Evolutionary conservation across 352 stramenopile species (phyloP).

Genomic region (Plasmopara muralis): DNA sequence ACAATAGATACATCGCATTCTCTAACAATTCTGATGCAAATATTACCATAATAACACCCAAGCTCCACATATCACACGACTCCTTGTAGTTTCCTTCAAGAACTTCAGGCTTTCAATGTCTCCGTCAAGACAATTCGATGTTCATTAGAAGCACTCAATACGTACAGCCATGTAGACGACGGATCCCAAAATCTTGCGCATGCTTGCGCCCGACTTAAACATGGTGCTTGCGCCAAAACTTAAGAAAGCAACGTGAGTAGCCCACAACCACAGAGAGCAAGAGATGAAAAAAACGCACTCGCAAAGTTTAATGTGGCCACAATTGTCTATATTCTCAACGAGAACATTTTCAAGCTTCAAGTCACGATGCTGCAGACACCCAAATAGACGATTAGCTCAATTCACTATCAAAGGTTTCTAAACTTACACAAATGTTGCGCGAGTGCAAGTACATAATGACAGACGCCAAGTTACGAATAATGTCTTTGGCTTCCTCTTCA

Average conservation of each 20-base stretch:
- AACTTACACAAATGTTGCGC: conserved; percentile 69
- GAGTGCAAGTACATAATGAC: conserved; percentile 78
- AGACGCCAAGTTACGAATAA: conserved; percentile 59
- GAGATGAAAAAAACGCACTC: conserved; percentile 38
- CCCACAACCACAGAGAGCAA: conserved; percentile 29
- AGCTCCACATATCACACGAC: conserved; percentile 74
- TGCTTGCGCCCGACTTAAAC: conserved; percentile 67
- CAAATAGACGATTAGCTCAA: neutral
- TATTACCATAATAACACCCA: conserved; percentile 72
- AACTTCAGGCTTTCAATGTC: conserved; percentile 39
- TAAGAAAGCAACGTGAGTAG: conserved; percentile 14
- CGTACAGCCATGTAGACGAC: conserved; percentile 81
- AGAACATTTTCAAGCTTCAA: conserved; percentile 81
- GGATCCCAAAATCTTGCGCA: conserved; percentile 72
- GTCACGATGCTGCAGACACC: conserved; percentile 49
- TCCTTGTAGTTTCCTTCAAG: conserved; percentile 70
- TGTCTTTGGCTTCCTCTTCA: conserved; percentile 48
- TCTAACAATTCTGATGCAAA: neutral
- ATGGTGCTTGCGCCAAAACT: conserved; percentile 77
- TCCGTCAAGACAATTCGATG: neutral
- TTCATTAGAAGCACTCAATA: conserved; percentile 1
- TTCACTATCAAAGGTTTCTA: neutral
- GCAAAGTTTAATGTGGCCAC: conserved; percentile 69
- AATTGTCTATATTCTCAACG: conserved; percentile 43
- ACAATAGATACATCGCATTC: neutral